Evolutionary conservation across 768 basidiomycete genomes (phyloP), one percentile per base, ranked within the genome.

Genomic region (Auriculariales sp.): DNA sequence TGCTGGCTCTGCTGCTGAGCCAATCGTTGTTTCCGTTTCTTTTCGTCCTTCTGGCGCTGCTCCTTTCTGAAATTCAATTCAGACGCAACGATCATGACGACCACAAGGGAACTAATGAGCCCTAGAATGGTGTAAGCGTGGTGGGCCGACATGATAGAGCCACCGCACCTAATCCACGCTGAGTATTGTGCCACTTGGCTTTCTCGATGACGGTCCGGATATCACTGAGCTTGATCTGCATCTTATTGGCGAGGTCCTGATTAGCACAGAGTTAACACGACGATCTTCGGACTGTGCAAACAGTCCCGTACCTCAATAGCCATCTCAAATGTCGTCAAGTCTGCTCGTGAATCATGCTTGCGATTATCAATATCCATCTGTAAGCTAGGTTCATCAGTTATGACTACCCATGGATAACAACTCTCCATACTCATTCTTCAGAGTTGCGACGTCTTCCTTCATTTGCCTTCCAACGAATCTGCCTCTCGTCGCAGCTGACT

Each of bases 361-460:
- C 94, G 74, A 54, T 81, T 91, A 58, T 94, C 90, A 52, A 97
- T 72, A 50, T 99, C 95, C 81, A 98, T 91, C 64, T 97, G 92
- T 47, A 93, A 88, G 59, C 92, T 95, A n/a, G n/a, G n/a, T 7
- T 28, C n/a, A 7, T 27, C 5, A 10, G 4, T 34, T 28, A 25
- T 3, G 14, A 39, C 31, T 10, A 28, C 3, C 17, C 19, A 11
- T 44, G 42, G 14, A 32, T 48, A 49, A 32, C 50, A 53, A 24
- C 47, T 55, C 39, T 49, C 10, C 44, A 14, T 56, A 94, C 92
- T 98, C 93, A 59, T 97, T 93, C 64, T 87, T 91, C 56, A 99
- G 70, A 39, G 76, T 83, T 14, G 75, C 79, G 22, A 98, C 67
- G 54, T 93, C 89, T 63, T 95, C 91, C 66, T 93, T 94, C 79